Conservation (phyloP, 1,139 yeast species). For the Saccharomycopsis hybrid region DNA sequence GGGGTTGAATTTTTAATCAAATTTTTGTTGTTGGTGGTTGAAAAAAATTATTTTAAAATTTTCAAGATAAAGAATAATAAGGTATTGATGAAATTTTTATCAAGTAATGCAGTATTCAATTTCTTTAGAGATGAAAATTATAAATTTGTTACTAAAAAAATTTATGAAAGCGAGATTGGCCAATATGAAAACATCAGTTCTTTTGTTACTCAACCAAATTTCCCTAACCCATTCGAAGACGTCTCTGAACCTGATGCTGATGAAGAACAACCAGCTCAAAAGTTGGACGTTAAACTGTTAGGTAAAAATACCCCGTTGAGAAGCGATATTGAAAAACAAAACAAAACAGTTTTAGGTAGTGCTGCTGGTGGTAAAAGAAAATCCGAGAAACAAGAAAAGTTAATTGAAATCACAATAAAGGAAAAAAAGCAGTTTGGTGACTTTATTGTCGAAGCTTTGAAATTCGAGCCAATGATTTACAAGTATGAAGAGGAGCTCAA, state of each 20-base stretch:
- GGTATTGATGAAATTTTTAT: constrained; percentile 17
- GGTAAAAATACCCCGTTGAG: constrained; percentile 6
- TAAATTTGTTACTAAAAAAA: constrained; percentile 14
- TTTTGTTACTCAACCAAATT: constrained; percentile 2
- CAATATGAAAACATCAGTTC: constrained; percentile 13
- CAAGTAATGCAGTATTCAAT: constrained; percentile 12
- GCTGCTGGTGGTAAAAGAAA: background rate
- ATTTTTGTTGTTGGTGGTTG: constrained; percentile 17
- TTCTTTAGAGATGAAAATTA: constrained; percentile 15
- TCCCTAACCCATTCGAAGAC: constrained; percentile 7
- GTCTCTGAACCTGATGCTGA: background rate
- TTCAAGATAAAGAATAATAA: constrained; percentile 17
- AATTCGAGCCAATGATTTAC: constrained; percentile 17
- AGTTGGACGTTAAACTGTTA: constrained; percentile 6
- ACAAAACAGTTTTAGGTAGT: too few species aligned
- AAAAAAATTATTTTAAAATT: constrained; percentile 20
- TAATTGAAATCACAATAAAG: constrained; percentile 18
- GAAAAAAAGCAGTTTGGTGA: constrained; percentile 16
- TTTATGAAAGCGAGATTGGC: constrained; percentile 13
- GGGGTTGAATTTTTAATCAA: constrained; percentile 21
- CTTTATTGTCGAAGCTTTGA: constrained; percentile 18
- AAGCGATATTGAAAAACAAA: constrained; percentile 7
- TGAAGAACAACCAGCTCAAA: too few species aligned
- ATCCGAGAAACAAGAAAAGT: constrained; percentile 6
- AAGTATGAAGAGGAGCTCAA: constrained; percentile 20